Conservation (phyloP, 495 filamentous ascomycete species). For the Talaromyces thailandensis region DNA sequence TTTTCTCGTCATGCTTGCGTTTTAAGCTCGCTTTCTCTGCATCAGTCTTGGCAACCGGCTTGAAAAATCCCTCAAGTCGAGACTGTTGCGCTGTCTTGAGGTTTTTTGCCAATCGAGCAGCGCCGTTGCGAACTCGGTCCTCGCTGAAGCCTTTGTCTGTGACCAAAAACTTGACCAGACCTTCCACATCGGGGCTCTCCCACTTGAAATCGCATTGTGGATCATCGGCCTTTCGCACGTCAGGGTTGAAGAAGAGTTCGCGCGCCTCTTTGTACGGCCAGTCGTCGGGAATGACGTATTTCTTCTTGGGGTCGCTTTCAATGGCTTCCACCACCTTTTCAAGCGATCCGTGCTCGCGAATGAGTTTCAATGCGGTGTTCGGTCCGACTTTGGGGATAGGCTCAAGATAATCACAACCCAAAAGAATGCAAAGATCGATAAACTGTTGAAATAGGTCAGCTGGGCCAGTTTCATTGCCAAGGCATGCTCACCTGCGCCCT, state of each 20-base stretch:
- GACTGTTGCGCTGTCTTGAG: slow-evolving; percentile 83
- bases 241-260: slow-evolving; percentile 80
- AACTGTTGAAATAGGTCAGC: slow-evolving; percentile 48
- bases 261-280: slow-evolving; percentile 93
- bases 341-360: slow-evolving; percentile 78
- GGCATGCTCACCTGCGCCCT: slow-evolving; percentile 55
- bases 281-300: slow-evolving; percentile 77
- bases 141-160: slow-evolving; percentile 95
- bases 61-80: slow-evolving; percentile 96
- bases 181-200: slow-evolving; percentile 86
- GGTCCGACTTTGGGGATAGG: slow-evolving; percentile 91
- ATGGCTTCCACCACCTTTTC: slow-evolving; percentile 79
- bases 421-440: slow-evolving; percentile 93
- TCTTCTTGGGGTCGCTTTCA: slow-evolving; percentile 62
- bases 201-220: slow-evolving; percentile 94
- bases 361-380: slow-evolving; percentile 81
- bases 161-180: slow-evolving; percentile 79
- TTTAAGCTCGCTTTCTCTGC: slow-evolving; percentile 75
- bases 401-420: slow-evolving; percentile 97
- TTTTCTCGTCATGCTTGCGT: slow-evolving; percentile 86
- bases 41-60: slow-evolving; percentile 79
- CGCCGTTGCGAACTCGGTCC: slow-evolving; percentile 75
- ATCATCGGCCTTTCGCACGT: slow-evolving; percentile 77
- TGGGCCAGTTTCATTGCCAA: not conserved
- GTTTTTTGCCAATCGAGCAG: slow-evolving; percentile 71